Percentiles rank a stretch among this genome's conserved stretches.
These are phyloP conservation scores for Glycine tomentella DNA, from an alignment of 306 rosid species.

Conservation along the genomic window DNA sequence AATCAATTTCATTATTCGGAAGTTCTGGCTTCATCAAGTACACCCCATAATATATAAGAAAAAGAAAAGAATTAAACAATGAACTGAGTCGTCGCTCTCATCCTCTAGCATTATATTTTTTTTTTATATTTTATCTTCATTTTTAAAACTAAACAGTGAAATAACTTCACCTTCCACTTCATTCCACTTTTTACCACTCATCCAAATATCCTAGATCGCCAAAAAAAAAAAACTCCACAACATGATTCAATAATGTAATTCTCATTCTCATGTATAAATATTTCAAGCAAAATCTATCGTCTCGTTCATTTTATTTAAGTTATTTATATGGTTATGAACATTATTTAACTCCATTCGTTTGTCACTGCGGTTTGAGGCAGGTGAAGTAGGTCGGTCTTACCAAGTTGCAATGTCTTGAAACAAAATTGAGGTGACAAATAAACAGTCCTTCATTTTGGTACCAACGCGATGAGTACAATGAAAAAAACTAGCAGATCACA, in stretches of 20 bases:
- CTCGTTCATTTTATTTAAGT: not conserved
- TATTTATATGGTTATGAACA: not conserved
- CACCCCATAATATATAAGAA: no score
- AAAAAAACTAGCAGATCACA: slow-evolving; percentile 34
- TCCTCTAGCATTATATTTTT: no score
- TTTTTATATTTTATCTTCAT: no score
- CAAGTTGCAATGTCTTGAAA: slow-evolving; percentile 21
- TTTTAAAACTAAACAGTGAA: no score
- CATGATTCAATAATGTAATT: not conserved
- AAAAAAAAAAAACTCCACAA: not conserved
- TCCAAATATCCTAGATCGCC: no score
- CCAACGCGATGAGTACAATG: slow-evolving; percentile 2
- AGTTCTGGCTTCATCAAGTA: no score
- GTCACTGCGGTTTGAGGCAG: slow-evolving; percentile 6
- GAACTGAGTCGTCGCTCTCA: no score
- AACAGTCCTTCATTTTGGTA: slow-evolving; percentile 27
- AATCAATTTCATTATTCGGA: no score
- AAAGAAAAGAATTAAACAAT: no score
- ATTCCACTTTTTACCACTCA: no score
- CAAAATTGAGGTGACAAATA: slow-evolving; percentile 19
- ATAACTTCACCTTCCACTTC: no score
- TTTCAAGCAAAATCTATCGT: not conserved
- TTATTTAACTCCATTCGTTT: not conserved
- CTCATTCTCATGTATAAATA: not conserved
- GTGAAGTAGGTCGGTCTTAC: not conserved